Evolutionary conservation across 2,329 filamentous ascomycete genomes (phyloP), one percentile per base, ranked within the genome.

Genomic region (Colletotrichum siamense): DNA sequence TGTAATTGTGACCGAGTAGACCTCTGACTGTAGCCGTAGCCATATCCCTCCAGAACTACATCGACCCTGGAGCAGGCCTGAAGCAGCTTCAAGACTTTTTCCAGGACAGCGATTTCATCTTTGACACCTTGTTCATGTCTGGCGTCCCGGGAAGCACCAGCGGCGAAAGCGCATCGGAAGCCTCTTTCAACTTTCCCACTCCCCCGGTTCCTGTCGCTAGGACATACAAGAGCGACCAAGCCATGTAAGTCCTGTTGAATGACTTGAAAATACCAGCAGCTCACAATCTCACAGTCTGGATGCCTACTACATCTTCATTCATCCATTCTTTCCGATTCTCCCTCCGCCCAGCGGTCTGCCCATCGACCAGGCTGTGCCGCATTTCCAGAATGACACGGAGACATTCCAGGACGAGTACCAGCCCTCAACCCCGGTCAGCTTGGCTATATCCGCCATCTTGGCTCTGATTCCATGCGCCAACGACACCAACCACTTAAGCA

Each of bases 241-340:
- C 84, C 30, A 85, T 89, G 86, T 88, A 79, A 82, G 85, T 79
- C 24, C 22, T 18, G 32, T 66, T 39, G 32, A 6, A 12, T 39
- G 16, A 6, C 30, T 12, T 22, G 13, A 32, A 24, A 24, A 8
- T 28, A 16, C 8, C 18, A 65, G 72, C 59, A 16, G 69, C 70
- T 34, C 34, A 24, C 18, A 3, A 6, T 18, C 5, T 5, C 30
- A 9, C 22, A 83, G 81, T 63, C 81, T 89, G 24, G 86, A 88
- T 73, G 88, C 87, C 6, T 90, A 90, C 79, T 90, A 90, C 76
- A 84, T 87, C 71, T 90, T 86, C 84, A 87, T 90, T 71, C 88
- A 90, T 75, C 85, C 87, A 1, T 90, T 85, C 74, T 86, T 90
- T 22, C 88, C 88, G 5, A 88, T 90, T 44, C 79, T 90, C 4